phyloP scores from a whole-genome alignment of 2,329 filamentous ascomycete species.

The Trichoderma aggressivum region DNA sequence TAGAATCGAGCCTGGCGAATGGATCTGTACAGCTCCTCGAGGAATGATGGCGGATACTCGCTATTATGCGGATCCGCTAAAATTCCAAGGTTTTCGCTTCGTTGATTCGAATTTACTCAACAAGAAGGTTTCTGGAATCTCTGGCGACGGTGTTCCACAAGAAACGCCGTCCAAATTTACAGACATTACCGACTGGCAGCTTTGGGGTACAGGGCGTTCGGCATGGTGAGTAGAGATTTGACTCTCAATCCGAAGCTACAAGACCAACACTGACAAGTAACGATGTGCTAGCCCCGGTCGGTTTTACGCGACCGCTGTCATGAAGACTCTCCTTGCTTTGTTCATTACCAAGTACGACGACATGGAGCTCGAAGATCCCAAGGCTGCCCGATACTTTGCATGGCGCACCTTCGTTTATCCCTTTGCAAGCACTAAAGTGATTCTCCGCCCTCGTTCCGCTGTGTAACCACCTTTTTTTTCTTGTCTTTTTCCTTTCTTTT shows the following conservation, averaged over 20 bases:
- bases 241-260: not conserved
- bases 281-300: not conserved
- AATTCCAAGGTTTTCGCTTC: slow-evolving; percentile 2
- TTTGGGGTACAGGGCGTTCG: slow-evolving; percentile 9
- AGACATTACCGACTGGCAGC: not conserved
- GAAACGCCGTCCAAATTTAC: not conserved
- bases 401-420: slow-evolving; percentile 5
- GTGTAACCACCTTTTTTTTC: not conserved
- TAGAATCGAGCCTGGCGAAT: not conserved
- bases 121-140: not conserved
- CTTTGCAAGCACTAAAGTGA: not conserved
- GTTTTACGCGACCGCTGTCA: not conserved
- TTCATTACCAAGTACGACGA: slow-evolving; percentile 3
- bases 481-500: not conserved
- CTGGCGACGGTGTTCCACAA: not conserved
- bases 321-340: not conserved
- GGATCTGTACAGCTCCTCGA: slow-evolving; percentile 1
- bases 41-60: not conserved
- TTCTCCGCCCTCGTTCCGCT: not conserved
- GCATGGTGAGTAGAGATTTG: not conserved
- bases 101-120: not conserved
- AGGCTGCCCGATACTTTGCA: not conserved
- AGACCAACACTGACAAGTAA: not conserved
- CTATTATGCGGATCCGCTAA: not conserved
- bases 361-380: not conserved